These are phyloP conservation scores for Jasminum sambac DNA, from an alignment of 257 asterid genomes.

Conservation along the genomic window DNA sequence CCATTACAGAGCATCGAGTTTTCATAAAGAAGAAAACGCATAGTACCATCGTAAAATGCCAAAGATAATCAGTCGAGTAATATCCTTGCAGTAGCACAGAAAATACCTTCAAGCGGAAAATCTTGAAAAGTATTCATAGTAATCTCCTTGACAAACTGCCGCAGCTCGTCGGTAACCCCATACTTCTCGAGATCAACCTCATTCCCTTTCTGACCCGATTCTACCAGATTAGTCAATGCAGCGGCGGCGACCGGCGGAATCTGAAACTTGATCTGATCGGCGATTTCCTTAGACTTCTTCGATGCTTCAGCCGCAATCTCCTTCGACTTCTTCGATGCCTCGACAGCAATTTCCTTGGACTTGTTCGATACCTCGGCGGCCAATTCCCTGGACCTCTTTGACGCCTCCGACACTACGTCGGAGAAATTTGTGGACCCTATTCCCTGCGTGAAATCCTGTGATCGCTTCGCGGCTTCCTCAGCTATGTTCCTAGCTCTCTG, in stretches of 20 bases:
- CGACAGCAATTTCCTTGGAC: slow-evolving; percentile 44
- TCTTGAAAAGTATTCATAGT: slow-evolving; percentile 65
- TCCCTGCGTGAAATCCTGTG: slow-evolving; percentile 66
- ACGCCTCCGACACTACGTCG: slow-evolving; percentile 78
- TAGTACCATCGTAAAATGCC: background rate
- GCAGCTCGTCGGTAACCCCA: slow-evolving; percentile 79
- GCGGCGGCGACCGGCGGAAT: slow-evolving; percentile 59
- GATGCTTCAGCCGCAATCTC: slow-evolving; percentile 52
- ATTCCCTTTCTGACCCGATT: slow-evolving; percentile 32
- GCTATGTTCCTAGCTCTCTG: slow-evolving; percentile 75
- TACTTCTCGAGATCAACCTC: slow-evolving; percentile 62
- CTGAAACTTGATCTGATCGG: slow-evolving; percentile 89
- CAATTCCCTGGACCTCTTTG: slow-evolving; percentile 65
- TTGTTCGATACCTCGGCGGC: slow-evolving; percentile 55
- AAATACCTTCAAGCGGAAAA: slow-evolving; percentile 76
- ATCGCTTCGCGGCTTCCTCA: slow-evolving; percentile 83
- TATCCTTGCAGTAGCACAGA: slow-evolving; percentile 10
- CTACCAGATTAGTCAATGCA: slow-evolving; percentile 54
- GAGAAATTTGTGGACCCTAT: slow-evolving; percentile 63
- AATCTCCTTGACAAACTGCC: slow-evolving; percentile 76
- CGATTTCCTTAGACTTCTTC: slow-evolving; percentile 46
- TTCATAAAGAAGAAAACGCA: background rate
- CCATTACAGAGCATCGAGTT: background rate
- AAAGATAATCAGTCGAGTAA: slow-evolving; percentile 17
- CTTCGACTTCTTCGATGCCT: slow-evolving; percentile 67